Conservation (phyloP, 1,139 yeast genomes). For the Keqinozyma sinolaborantium region DNA sequence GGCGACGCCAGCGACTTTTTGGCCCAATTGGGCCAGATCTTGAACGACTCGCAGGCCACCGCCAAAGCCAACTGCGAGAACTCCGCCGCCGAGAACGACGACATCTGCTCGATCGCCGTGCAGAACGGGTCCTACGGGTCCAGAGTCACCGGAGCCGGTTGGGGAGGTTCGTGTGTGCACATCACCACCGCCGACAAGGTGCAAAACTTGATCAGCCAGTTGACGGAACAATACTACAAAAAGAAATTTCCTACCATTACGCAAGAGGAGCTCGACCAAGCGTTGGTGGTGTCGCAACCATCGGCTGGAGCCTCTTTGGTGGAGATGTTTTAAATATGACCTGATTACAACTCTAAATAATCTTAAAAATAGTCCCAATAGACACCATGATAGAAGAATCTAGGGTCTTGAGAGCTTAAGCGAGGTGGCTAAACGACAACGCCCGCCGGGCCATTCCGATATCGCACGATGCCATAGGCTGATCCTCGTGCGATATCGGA, state of each 20-base stretch:
- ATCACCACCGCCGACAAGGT: slow-evolving; percentile 49
- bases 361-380: too few relatives aligned
- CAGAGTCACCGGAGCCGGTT: slow-evolving; percentile 78
- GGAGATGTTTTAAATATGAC: slow-evolving; percentile 9
- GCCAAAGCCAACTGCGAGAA: slow-evolving; percentile 49
- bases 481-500: neutral
- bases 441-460: neutral
- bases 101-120: slow-evolving; percentile 51
- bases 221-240: slow-evolving; percentile 48
- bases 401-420: too few relatives aligned
- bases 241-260: slow-evolving; percentile 46
- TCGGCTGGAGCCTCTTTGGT: slow-evolving; percentile 55
- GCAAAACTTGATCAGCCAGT: slow-evolving; percentile 40
- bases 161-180: slow-evolving; percentile 74
- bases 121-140: slow-evolving; percentile 61
- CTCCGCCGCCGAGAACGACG: slow-evolving; percentile 57
- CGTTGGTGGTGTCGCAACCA: slow-evolving; percentile 56
- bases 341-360: too few relatives aligned
- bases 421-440: too few relatives aligned
- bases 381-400: too few relatives aligned
- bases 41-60: slow-evolving; percentile 55
- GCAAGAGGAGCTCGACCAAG: slow-evolving; percentile 42
- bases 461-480: neutral
- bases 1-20: slow-evolving; percentile 27
- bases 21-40: slow-evolving; percentile 45